Conservation (phyloP, 2,329 filamentous ascomycete genomes). For the Sclerotinia nivalis region DNA sequence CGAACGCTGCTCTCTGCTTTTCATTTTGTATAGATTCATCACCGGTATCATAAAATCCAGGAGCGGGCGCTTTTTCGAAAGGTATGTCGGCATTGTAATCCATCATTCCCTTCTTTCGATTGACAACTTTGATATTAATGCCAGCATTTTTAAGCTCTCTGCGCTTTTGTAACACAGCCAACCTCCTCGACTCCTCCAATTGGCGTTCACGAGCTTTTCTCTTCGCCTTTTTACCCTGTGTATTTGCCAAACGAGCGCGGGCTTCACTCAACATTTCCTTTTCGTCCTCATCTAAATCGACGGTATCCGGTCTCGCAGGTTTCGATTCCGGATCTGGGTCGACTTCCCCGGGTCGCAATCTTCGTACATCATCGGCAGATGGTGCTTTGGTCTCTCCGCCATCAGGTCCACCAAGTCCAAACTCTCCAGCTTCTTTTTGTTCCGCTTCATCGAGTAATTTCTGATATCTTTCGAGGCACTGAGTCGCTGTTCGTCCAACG, state of each 20-base stretch:
- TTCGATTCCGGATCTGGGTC: conserved; percentile 98
- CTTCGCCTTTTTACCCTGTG: conserved; percentile 98
- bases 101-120: conserved; percentile 93
- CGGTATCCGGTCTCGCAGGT: conserved; percentile 91
- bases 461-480: conserved; percentile 96
- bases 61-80: conserved; percentile 86
- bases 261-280: conserved; percentile 99
- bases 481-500: conserved; percentile 92
- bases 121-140: conserved; percentile 95
- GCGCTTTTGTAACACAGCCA: conserved; percentile 91
- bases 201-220: conserved; percentile 94
- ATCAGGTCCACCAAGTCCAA: conserved; percentile 81
- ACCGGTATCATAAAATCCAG: conserved; percentile 89
- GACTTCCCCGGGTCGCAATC: conserved; percentile 85
- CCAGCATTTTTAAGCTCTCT: conserved; percentile 95
- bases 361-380: conserved; percentile 87
- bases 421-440: conserved; percentile 75
- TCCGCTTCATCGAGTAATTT: conserved; percentile 96
- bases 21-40: conserved; percentile 84
- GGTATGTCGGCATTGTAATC: conserved; percentile 99
- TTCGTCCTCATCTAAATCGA: conserved; percentile 97
- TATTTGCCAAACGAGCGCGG: conserved; percentile 92
- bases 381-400: conserved; percentile 86
- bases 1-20: conserved; percentile 78
- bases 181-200: conserved; percentile 86